Percentiles rank a stretch among this genome's conserved stretches.
Conservation (phyloP, 2,329 filamentous ascomycete genomes). For the Scortechinia acanthostroma region DNA sequence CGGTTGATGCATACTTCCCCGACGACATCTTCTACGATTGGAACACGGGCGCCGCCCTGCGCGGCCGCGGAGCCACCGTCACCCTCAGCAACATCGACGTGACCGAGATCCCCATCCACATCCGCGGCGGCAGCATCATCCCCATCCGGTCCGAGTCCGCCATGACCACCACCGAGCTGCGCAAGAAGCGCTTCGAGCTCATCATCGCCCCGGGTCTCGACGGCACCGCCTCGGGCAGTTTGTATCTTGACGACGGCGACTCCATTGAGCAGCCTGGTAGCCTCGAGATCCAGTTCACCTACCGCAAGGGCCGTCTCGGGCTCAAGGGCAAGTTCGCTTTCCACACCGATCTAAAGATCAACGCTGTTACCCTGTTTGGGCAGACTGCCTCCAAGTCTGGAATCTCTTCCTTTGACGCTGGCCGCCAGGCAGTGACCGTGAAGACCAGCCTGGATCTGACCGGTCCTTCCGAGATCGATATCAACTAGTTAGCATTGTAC, state of each 20-base stretch:
- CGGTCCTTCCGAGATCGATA: too few relatives aligned
- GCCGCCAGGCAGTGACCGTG: too few relatives aligned
- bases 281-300: neutral
- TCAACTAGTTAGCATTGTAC: too few relatives aligned
- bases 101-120: slow-evolving; percentile 50
- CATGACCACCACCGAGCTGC: slow-evolving; percentile 39
- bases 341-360: neutral
- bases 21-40: slow-evolving; percentile 39
- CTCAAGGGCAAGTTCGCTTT: neutral
- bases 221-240: slow-evolving; percentile 33
- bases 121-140: slow-evolving; percentile 53
- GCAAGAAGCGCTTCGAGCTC: slow-evolving; percentile 36
- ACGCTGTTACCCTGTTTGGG: neutral
- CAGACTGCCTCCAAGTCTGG: too few relatives aligned
- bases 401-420: too few relatives aligned
- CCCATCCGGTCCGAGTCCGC: slow-evolving; percentile 32
- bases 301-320: neutral
- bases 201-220: slow-evolving; percentile 36
- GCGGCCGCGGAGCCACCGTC: slow-evolving; percentile 28
- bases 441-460: too few relatives aligned
- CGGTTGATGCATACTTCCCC: slow-evolving; percentile 38
- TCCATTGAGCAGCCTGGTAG: neutral
- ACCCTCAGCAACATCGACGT: slow-evolving; percentile 26
- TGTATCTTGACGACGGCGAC: slow-evolving; percentile 42
- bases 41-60: slow-evolving; percentile 36